Evolutionary conservation across 768 basidiomycete genomes (phyloP), one percentile per base, ranked within the genome.

Genomic region (Suillus discolor): DNA sequence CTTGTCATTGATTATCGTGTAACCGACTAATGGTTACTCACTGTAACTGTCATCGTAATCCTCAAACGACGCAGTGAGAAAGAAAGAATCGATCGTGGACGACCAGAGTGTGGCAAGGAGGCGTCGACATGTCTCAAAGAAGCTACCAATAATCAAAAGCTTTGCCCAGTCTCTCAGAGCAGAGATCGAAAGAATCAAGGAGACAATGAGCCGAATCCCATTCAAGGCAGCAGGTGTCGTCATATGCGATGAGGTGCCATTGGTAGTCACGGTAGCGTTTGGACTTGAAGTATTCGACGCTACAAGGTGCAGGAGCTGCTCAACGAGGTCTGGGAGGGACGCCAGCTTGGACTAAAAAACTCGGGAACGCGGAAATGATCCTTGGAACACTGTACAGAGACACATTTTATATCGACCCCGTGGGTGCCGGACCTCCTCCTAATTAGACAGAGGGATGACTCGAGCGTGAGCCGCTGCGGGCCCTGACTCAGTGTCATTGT

Each of bases 151-250:
- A 25, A 88, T 71, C 62, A 91, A 69, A 63, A 93, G 79, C 69
- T 90, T 85, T 7, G 86, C 65, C 86, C 90, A 90, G 70, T 92
- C 89, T 15, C 80, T 77, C 34, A 89, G 70, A 15, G 85, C 88
- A 20, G 83, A 79, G 57, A 83, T 79, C 0, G 88, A 87, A 64
- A 86, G 77, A 20, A 89, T 66, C 49, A 87, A 66, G 4, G 79
- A 67, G 39, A 86, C 2, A 84, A 44, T 1, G 54, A 12, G 12
- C 54, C 34, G 6, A 55, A 13, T 55, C 20, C 20, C 36, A 68
- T 12, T 66, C 70, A 31, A 77, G 2, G 15, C 67, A 69, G 47
- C 53, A 64, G 68, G 41, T 55, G 61, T 4, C 62, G 63, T 39
- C 63, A 68, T 12, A 41, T 3, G 38, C 25, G 51, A 44, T 13